A percentile compares a stretch with the other conserved stretches of the same genome.
Conservation (phyloP, 2,329 filamentous ascomycete genomes). For the Exophiala bonariae region DNA sequence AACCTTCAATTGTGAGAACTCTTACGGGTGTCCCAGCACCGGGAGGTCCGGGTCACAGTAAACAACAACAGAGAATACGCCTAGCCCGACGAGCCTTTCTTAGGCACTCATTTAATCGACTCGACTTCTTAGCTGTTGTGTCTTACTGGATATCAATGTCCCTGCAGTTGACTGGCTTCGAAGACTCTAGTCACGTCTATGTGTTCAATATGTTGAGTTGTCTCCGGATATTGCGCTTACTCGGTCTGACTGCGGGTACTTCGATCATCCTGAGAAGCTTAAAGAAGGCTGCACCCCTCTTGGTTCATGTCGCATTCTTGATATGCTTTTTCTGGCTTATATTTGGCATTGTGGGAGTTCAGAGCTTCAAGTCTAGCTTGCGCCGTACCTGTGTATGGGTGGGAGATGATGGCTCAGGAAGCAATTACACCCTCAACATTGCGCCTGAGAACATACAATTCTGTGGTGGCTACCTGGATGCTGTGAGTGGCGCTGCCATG, state of each 20-base stretch:
- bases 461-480: conserved; percentile 79
- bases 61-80: conserved; percentile 79
- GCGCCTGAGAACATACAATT: conserved; percentile 68
- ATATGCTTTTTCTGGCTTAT: conserved; percentile 97
- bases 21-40: conserved; percentile 73
- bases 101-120: conserved; percentile 89
- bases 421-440: conserved; percentile 44
- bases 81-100: conserved; percentile 89
- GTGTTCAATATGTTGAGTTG: conserved; percentile 97
- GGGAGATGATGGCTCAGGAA: conserved; percentile 52
- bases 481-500: conserved; percentile 54
- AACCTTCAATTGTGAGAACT: conserved; percentile 70
- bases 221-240: conserved; percentile 84
- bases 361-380: conserved; percentile 88
- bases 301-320: conserved; percentile 90
- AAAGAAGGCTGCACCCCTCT: conserved; percentile 88
- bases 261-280: conserved; percentile 93
- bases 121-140: conserved; percentile 93
- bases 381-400: conserved; percentile 77
- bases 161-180: conserved; percentile 68
- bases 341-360: conserved; percentile 94
- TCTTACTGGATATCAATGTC: conserved; percentile 91
- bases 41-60: conserved; percentile 60
- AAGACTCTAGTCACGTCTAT: conserved; percentile 71
- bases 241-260: conserved; percentile 90